These are phyloP conservation scores for Plasmodium sp. DNA, from an alignment of 169 alveolate genomes.

Conservation along the genomic window DNA sequence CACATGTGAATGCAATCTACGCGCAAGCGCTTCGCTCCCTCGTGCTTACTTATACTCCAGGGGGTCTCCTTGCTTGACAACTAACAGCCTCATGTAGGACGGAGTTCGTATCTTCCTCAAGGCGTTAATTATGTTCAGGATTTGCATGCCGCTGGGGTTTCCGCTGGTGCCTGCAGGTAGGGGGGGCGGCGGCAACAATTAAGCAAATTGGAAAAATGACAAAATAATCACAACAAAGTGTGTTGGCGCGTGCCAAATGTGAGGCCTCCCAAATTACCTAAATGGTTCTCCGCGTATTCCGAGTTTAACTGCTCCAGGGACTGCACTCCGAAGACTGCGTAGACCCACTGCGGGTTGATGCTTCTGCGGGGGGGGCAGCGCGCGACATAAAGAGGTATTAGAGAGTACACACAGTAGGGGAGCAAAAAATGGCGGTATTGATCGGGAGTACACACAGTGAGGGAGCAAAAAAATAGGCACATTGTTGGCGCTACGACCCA, in stretches of 20 bases:
- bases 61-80: conserved; percentile 88
- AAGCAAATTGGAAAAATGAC: not conserved
- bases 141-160: conserved; percentile 82
- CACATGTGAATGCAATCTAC: not conserved
- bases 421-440: not conserved
- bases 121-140: conserved; percentile 78
- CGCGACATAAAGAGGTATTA: not conserved
- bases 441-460: not conserved
- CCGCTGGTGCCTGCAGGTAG: conserved; percentile 49
- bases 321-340: conserved; percentile 85
- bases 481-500: no score
- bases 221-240: not conserved
- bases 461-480: no score
- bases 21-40: not conserved
- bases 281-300: conserved; percentile 86
- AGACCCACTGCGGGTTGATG: conserved; percentile 86
- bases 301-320: conserved; percentile 85
- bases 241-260: not conserved
- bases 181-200: not conserved
- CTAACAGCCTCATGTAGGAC: conserved; percentile 82
- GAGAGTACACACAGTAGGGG: not conserved
- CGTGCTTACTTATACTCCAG: conserved; percentile 78
- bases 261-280: conserved; percentile 70
- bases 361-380: conserved; percentile 44
- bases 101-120: conserved; percentile 79